phyloP scores from a whole-genome alignment of 2,329 filamentous ascomycete species.

The Paecilomyces formosus region DNA sequence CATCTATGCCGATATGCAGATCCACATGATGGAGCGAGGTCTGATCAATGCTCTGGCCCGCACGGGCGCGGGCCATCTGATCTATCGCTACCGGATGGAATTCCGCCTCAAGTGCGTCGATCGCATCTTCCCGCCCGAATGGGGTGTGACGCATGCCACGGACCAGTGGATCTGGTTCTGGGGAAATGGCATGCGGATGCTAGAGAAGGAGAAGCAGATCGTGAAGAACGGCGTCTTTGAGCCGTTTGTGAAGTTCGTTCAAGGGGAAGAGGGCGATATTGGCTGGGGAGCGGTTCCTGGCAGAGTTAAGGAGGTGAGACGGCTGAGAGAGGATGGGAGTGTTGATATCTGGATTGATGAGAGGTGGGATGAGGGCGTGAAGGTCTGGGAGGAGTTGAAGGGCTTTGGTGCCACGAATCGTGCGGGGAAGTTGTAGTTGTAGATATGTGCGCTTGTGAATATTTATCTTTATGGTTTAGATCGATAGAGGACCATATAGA shows the following conservation, averaged over 20 bases:
- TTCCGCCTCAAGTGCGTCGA: constrained; percentile 45
- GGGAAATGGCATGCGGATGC: constrained; percentile 36
- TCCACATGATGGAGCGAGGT: constrained; percentile 47
- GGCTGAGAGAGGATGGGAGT: constrained; percentile 38
- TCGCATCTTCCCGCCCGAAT: constrained; percentile 34
- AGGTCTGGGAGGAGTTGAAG: constrained; percentile 37
- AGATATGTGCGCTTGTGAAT: background rate
- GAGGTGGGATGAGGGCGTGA: constrained; percentile 39
- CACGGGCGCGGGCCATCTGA: constrained; percentile 36
- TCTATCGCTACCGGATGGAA: constrained; percentile 49
- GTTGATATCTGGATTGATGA: constrained; percentile 42
- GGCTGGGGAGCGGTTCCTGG: constrained; percentile 16
- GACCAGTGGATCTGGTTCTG: constrained; percentile 52
- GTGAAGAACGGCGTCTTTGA: constrained; percentile 23
- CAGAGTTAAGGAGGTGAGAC: constrained; percentile 31
- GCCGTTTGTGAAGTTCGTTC: constrained; percentile 22
- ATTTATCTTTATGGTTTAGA: background rate
- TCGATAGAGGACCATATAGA: background rate
- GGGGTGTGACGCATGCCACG: constrained; percentile 49
- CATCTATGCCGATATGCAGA: constrained; percentile 51
- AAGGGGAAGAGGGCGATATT: constrained; percentile 12
- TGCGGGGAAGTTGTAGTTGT: background rate
- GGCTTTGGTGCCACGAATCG: constrained; percentile 6
- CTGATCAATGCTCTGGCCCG: constrained; percentile 39
- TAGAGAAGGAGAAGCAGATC: constrained; percentile 40